A percentile compares a stretch with the other conserved stretches of the same genome.
Evolutionary conservation across 192 early-diverging fungal species (phyloP).

Genomic region (Phlyctochytrium planicorne): DNA sequence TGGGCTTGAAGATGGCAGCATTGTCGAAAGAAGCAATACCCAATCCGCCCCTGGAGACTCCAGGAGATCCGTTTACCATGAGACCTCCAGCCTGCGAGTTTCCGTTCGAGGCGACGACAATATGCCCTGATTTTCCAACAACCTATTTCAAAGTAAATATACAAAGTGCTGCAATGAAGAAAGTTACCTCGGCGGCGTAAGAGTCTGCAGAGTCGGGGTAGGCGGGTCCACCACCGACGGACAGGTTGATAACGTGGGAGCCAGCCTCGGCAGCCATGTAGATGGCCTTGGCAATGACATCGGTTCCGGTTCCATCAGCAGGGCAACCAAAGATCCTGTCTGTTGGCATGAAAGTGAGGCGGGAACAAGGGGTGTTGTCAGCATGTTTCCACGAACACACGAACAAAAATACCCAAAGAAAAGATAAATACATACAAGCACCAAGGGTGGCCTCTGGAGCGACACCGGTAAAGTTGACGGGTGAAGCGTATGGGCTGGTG

Average conservation of each 20-base stretch:
- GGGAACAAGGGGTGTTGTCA: no score
- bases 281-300: slow-evolving; percentile 77
- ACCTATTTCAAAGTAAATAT: background rate
- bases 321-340: slow-evolving; percentile 54
- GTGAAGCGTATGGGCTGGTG: background rate
- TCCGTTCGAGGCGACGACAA: slow-evolving; percentile 52
- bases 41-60: slow-evolving; percentile 16
- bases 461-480: slow-evolving; percentile 60
- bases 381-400: no score
- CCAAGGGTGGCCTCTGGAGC: slow-evolving; percentile 80
- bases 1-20: slow-evolving; percentile 10
- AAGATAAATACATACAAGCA: no score
- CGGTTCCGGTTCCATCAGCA: slow-evolving; percentile 49
- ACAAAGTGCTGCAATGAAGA: background rate
- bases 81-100: slow-evolving; percentile 71
- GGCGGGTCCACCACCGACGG: slow-evolving; percentile 65
- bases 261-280: slow-evolving; percentile 66
- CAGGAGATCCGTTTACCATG: slow-evolving; percentile 38
- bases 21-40: slow-evolving; percentile 25
- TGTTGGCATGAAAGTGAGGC: no score
- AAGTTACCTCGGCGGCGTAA: slow-evolving; percentile 56
- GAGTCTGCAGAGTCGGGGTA: slow-evolving; percentile 62
- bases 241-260: slow-evolving; percentile 83
- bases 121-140: background rate
- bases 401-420: no score